phyloP scores from a whole-genome alignment of 805 yeast genomes.

The Myxozyma neotropica region DNA sequence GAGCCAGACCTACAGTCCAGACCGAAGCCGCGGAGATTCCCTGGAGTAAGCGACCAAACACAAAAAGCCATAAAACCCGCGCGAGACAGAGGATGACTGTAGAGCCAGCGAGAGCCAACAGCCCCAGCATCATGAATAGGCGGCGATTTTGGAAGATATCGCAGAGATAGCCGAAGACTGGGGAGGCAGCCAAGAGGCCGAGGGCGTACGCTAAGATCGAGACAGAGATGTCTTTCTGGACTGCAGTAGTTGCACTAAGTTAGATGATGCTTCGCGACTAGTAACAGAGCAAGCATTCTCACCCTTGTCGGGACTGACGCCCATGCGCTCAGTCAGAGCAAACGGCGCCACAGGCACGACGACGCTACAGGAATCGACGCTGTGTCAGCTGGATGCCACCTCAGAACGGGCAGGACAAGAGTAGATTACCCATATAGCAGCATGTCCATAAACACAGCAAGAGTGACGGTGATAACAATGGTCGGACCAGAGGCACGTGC shows the following conservation, averaged over 20 bases:
- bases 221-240: constrained; percentile 39
- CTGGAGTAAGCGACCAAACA: constrained; percentile 42
- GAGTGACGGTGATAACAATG: constrained; percentile 39
- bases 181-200: constrained; percentile 40
- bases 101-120: constrained; percentile 39
- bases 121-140: constrained; percentile 41
- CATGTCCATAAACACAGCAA: constrained; percentile 43
- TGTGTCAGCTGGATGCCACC: too few species aligned
- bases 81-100: constrained; percentile 40
- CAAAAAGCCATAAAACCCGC: constrained; percentile 36
- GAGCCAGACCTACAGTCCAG: constrained; percentile 45
- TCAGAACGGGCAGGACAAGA: too few species aligned
- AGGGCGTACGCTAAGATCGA: constrained; percentile 42
- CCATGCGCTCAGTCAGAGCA: constrained; percentile 39
- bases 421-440: constrained; percentile 43
- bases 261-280: too few species aligned
- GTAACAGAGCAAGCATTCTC: background rate
- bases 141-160: constrained; percentile 37
- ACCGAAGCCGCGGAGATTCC: constrained; percentile 43
- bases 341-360: constrained; percentile 44
- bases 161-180: constrained; percentile 39
- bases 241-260: constrained; percentile 1
- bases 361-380: too few species aligned
- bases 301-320: constrained; percentile 35
- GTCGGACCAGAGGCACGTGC: constrained; percentile 17